Base-by-base conservation (phyloP, 1,139 yeast genomes). In the Geotrichum carabidarum region DNA sequence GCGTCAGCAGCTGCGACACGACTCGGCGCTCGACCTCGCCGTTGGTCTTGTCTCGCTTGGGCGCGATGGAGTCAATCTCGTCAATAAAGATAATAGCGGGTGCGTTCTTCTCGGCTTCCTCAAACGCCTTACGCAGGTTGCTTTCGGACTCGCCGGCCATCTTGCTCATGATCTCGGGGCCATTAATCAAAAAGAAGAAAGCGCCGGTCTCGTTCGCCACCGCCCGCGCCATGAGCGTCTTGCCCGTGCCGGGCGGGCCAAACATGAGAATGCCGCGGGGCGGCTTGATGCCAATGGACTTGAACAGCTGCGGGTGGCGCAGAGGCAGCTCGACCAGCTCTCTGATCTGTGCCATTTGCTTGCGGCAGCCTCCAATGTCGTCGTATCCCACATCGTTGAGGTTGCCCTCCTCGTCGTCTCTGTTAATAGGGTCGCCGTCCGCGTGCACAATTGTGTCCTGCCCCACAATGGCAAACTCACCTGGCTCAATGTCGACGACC, bases 71-170 rank as follows among this genome's bases (percentile, higher is more conserved):
- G 72, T 93, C 99, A 63, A 93, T 93, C 76, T 93, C 99, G 76
- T 93, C 99, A 67, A 93, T 93, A 75, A 93, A 93, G 62, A 93
- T 93, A 68, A 93, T 93, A 9, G 98, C 83, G 34, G 99, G 99
- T 14, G 98, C 93, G 72, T 93, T 90, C 78, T 93, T 93, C 76
- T 93, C 99, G 51, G 99, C 99, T 75, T 93, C 99, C 74, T 93
- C 99, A 67, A 93, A 93, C 4, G 99, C 99, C 76, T 91, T 91
- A 77, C 99, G 84, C 73, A 93, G 79, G 68, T 93, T 93, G 44
- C 96, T 86, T 76, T 93, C 99, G 22, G 96, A 89, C 75, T 93
- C 99, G 77, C 99, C 99, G 48, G 99, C 99, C 99, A 93, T 93
- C 76, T 93, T 93, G 56, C 97, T 90, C 99, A 93, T 93, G 69